A percentile compares a stretch with the other conserved stretches of the same genome.
phyloP scores from a whole-genome alignment of 2,329 filamentous ascomycete species.

The Ustilaginoidea virens region DNA sequence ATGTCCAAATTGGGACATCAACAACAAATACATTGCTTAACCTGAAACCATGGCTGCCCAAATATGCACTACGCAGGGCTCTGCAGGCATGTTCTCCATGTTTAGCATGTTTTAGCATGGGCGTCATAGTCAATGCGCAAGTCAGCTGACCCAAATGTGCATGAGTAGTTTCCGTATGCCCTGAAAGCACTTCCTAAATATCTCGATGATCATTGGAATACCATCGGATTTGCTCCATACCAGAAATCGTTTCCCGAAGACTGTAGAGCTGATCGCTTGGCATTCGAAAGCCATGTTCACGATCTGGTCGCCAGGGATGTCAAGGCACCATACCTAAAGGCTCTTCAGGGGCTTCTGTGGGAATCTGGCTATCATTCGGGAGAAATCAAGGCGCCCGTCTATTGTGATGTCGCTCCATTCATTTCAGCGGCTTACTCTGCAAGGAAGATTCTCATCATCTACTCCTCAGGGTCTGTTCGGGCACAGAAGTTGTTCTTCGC shows the following conservation, averaged over 20 bases:
- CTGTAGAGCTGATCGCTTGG: conserved; percentile 39
- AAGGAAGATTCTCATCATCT: conserved; percentile 59
- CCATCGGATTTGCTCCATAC: conserved; percentile 47
- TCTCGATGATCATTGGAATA: conserved; percentile 52
- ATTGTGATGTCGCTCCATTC: conserved; percentile 54
- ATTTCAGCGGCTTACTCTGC: conserved; percentile 44
- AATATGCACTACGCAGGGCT: too few species aligned
- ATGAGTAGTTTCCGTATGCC: conserved; percentile 58
- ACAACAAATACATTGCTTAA: too few species aligned
- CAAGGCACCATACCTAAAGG: conserved; percentile 65
- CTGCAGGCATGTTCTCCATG: too few species aligned
- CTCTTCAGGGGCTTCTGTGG: conserved; percentile 69
- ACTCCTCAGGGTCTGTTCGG: conserved; percentile 65
- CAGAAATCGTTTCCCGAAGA: conserved; percentile 55
- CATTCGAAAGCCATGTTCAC: conserved; percentile 50
- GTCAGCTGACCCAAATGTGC: background rate
- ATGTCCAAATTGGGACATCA: too few species aligned
- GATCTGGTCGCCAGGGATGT: conserved; percentile 58
- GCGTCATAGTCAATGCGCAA: too few species aligned
- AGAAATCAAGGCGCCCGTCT: conserved; percentile 56
- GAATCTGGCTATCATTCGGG: conserved; percentile 56
- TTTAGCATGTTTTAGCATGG: too few species aligned
- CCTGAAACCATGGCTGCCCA: too few species aligned
- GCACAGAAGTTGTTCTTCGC: conserved; percentile 70
- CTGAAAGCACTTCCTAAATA: conserved; percentile 48